A percentile compares a stretch with the other conserved stretches of the same genome.
These are phyloP conservation scores for Chaetomium tenue DNA, from an alignment of 495 filamentous ascomycete species.

Conservation along the genomic window DNA sequence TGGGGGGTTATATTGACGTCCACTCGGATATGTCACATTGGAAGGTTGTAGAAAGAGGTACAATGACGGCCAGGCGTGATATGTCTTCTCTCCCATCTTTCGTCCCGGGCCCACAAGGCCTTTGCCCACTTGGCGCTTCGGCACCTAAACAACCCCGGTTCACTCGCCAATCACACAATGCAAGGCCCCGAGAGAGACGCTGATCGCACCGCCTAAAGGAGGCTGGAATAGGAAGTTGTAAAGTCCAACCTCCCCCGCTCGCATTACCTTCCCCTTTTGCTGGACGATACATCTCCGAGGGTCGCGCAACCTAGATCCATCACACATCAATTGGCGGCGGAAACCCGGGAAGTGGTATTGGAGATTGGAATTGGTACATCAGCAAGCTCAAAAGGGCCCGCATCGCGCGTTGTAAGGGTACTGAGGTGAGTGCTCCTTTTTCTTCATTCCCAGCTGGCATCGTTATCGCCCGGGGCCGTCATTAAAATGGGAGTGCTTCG, in stretches of 20 bases:
- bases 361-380: not conserved
- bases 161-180: too few species aligned
- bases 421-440: conserved; percentile 1
- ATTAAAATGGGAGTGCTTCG: conserved; percentile 21
- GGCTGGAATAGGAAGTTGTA: conserved; percentile 13
- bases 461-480: not conserved
- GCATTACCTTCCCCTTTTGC: conserved; percentile 13
- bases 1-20: too few species aligned
- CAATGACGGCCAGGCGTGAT: too few species aligned
- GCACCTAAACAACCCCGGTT: not conserved
- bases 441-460: not conserved
- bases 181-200: not conserved
- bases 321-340: not conserved
- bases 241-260: not conserved
- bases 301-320: not conserved
- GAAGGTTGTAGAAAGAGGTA: too few species aligned
- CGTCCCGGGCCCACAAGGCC: not conserved
- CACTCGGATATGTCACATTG: too few species aligned
- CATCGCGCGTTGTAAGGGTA: not conserved
- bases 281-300: not conserved
- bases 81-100: too few species aligned
- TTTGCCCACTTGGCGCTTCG: not conserved
- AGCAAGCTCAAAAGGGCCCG: not conserved
- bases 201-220: not conserved
- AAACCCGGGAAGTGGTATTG: not conserved